These are phyloP conservation scores for Perkinsus chesapeaki DNA, from an alignment of 169 alveolate species.

Conservation along the genomic window DNA sequence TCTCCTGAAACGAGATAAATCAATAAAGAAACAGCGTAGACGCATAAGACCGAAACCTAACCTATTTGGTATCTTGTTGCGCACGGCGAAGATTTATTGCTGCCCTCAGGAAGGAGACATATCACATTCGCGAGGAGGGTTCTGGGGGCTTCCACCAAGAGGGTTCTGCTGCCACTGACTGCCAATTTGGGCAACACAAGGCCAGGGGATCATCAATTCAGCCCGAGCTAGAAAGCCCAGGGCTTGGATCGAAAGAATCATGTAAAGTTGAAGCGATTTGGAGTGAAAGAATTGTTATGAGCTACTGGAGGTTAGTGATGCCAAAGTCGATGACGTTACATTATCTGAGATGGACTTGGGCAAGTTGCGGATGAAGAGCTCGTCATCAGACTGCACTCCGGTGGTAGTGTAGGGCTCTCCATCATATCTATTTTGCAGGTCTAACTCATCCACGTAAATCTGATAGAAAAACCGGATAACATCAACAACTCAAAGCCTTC, in stretches of 20 bases:
- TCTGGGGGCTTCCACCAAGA: no score
- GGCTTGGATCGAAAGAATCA: no score
- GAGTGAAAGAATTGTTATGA: background rate
- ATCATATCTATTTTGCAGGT: background rate
- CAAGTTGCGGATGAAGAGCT: background rate
- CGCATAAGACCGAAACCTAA: background rate
- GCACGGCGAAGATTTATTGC: background rate
- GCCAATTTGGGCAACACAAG: background rate
- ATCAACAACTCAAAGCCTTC: no score
- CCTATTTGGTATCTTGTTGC: background rate
- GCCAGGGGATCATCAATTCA: no score
- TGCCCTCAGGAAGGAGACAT: background rate
- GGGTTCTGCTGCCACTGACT: no score
- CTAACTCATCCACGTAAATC: background rate
- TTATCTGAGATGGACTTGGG: background rate
- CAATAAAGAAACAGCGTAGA: background rate
- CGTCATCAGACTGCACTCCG: background rate
- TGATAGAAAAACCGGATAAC: background rate
- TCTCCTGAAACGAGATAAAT: background rate
- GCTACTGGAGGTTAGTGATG: background rate
- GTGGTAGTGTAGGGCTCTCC: background rate
- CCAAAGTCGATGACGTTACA: background rate
- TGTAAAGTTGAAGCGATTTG: background rate
- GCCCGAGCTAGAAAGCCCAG: no score
- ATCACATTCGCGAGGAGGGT: no score